Base-by-base conservation (phyloP, 2,329 filamentous ascomycete species). In the Bimuria novae-zelandiae region DNA sequence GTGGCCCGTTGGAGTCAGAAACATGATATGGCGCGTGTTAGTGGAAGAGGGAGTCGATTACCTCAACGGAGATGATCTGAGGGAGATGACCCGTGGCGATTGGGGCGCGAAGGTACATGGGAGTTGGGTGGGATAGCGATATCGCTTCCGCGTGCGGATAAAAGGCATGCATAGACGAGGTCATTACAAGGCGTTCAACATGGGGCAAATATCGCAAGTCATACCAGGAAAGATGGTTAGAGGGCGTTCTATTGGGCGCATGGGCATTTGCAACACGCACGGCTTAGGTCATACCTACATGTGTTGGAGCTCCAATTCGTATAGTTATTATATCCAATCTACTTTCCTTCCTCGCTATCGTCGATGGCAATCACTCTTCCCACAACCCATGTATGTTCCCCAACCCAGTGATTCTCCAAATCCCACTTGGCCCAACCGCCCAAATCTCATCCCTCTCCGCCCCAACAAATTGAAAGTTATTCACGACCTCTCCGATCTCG, bases 11-110 rank as follows among this genome's bases (percentile, higher is more conserved):
- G 76, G 76, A 35, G 57, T 83, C 64, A 69, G 82, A 39, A 82
- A 84, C 61, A 75, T 78, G 45, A 67, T 85, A 14, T 85, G 83
- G 83, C 73, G 75, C 7, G 70, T 82, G 17, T 64, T 85, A 16
- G 76, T 80, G 10, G 69, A 76, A 25, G 81, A 84, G 64, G 82
- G 82, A 0, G 82, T 79, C 10, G 82, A 84, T 63, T 75, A 82
- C 36, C 61, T 86, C 46, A 85, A 84, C 61, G 82, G 82, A 1
- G 83, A 86, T 73, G 82, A 85, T 65, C 61, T 86, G 55, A 66
- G 66, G 41, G 77, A 70, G 2, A 82, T 81, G 37, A 76, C 77
- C 1, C 71, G 61, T 46, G 68, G 75, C 40, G 77, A 80, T 56
- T 84, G 82, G 82, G 71, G 68, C 14, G 67, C 51, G 2, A 59